A percentile compares a stretch with the other conserved stretches of the same genome.
phyloP scores from a whole-genome alignment of 106 monocot species.

The Dendrobium catenatum region DNA sequence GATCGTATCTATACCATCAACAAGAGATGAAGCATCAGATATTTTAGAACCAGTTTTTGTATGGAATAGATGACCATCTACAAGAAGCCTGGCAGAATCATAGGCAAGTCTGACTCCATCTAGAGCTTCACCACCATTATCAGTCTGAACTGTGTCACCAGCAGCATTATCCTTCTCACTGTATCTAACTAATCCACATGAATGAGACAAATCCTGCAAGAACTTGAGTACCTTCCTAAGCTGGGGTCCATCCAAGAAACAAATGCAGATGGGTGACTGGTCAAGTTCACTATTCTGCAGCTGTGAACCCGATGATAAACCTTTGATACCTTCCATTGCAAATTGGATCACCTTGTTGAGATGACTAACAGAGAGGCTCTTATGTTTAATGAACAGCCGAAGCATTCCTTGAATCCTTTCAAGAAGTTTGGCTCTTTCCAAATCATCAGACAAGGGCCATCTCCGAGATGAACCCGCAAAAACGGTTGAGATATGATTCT shows the following conservation, averaged over 20 bases:
- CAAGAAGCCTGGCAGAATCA: slow-evolving; percentile 33
- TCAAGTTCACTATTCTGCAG: slow-evolving; percentile 43
- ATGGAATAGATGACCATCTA: slow-evolving; percentile 32
- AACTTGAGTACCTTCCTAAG: slow-evolving; percentile 71
- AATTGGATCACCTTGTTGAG: slow-evolving; percentile 71
- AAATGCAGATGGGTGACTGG: slow-evolving; percentile 59
- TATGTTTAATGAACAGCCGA: slow-evolving; percentile 53
- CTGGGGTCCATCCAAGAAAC: slow-evolving; percentile 55
- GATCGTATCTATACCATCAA: slow-evolving; percentile 13
- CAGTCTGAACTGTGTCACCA: slow-evolving; percentile 25
- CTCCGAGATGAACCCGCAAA: slow-evolving; percentile 15
- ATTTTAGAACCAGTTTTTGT: slow-evolving; percentile 14
- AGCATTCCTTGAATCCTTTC: slow-evolving; percentile 69
- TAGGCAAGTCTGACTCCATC: slow-evolving; percentile 35
- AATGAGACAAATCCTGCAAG: slow-evolving; percentile 79
- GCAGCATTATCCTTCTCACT: slow-evolving; percentile 37
- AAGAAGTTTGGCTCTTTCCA: slow-evolving; percentile 59
- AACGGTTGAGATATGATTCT: slow-evolving; percentile 6
- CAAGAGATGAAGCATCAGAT: slow-evolving; percentile 9
- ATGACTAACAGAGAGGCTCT: slow-evolving; percentile 57
- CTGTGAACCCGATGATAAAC: slow-evolving; percentile 38
- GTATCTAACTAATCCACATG: slow-evolving; percentile 51
- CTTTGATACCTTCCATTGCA: slow-evolving; percentile 59
- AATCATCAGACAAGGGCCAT: slow-evolving; percentile 78
- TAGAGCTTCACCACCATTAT: slow-evolving; percentile 14